Conservation (phyloP, 2,329 filamentous ascomycete genomes). For the Colletotrichum zoysiae region DNA sequence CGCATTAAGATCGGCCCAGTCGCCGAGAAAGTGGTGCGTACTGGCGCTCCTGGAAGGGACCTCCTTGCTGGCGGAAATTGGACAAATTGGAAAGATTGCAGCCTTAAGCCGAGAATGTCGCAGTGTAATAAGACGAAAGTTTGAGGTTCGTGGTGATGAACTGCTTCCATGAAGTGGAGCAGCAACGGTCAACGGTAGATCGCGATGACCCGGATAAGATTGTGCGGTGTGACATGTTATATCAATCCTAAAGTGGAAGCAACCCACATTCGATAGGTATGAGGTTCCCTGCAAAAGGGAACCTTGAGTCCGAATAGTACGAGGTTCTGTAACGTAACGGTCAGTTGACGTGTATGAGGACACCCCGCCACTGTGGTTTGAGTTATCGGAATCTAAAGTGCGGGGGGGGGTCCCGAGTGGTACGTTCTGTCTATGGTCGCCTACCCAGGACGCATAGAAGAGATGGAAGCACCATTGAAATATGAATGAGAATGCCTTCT, state of each 20-base stretch:
- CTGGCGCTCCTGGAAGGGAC: neutral
- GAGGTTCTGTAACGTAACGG: neutral
- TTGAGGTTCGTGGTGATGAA: neutral
- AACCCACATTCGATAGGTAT: neutral
- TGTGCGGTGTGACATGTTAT: neutral
- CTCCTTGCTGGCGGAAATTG: neutral
- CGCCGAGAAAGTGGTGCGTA: too few species aligned
- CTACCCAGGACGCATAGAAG: neutral
- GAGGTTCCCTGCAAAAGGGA: neutral
- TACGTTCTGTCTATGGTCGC: neutral
- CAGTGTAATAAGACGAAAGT: neutral
- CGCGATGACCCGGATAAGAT: neutral
- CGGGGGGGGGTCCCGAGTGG: neutral
- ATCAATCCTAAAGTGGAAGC: neutral
- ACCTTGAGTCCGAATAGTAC: neutral
- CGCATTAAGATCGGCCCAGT: neutral
- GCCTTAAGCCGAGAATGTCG: neutral
- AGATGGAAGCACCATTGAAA: neutral
- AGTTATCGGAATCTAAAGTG: neutral
- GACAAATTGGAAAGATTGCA: too few species aligned
- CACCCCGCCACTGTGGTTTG: neutral
- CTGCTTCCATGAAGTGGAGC: neutral
- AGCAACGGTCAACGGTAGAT: neutral
- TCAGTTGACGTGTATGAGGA: neutral
- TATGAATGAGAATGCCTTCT: neutral